phyloP scores from a whole-genome alignment of 2,329 filamentous ascomycete species.

The Apiospora malaysiana region DNA sequence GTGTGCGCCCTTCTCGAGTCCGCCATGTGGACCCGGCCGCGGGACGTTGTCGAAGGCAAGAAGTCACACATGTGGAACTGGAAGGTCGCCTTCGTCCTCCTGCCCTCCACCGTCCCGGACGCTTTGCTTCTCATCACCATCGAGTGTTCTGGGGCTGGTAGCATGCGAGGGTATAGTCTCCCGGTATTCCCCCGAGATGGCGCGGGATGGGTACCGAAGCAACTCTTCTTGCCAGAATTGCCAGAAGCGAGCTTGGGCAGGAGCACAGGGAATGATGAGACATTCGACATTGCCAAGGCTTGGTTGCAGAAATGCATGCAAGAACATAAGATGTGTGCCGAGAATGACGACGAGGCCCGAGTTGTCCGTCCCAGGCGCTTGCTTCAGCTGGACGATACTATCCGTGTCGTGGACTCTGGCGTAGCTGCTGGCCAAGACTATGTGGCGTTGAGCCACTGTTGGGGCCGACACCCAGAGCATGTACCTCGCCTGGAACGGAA shows the following conservation, averaged over 20 bases:
- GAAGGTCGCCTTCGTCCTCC: background rate
- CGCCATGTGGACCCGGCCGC: background rate
- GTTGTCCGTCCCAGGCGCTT: slow-evolving; percentile 18
- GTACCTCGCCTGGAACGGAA: background rate
- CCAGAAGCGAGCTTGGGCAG: slow-evolving; percentile 20
- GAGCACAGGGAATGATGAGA: slow-evolving; percentile 20
- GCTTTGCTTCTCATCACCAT: background rate
- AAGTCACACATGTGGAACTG: background rate
- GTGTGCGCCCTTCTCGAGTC: slow-evolving; percentile 16
- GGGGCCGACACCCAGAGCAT: slow-evolving; percentile 8
- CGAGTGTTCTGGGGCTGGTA: background rate
- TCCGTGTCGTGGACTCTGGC: slow-evolving; percentile 19
- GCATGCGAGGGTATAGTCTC: background rate
- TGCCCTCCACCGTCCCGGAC: background rate
- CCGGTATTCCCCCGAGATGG: background rate
- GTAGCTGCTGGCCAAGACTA: background rate
- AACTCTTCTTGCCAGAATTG: no score
- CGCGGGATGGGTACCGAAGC: no score
- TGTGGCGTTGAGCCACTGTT: slow-evolving; percentile 20
- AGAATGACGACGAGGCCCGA: slow-evolving; percentile 19
- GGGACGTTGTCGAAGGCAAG: background rate
- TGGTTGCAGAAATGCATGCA: slow-evolving; percentile 17
- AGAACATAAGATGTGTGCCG: background rate
- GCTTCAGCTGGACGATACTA: background rate
- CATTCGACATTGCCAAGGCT: background rate